phyloP scores from a whole-genome alignment of 1,284 basidiomycete genomes.

The Polyporus tsugae region DNA sequence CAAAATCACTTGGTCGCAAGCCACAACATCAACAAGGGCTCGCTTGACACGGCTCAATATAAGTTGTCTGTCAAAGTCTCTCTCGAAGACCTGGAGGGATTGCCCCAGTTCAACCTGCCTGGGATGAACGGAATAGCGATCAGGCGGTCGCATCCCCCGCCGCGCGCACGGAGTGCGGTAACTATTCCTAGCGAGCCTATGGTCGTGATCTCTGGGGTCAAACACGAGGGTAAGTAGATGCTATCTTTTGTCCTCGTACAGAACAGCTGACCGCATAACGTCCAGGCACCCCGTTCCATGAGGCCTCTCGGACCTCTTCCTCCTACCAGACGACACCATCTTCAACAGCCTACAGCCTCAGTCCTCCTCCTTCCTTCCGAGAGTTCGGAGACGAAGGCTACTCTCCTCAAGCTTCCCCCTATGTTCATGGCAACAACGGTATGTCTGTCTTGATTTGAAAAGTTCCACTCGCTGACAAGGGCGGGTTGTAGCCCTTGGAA shows the following conservation, averaged over 20 bases:
- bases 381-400: not conserved
- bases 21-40: not conserved
- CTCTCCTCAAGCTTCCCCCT: not conserved
- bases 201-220: not conserved
- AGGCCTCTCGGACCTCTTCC: not conserved
- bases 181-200: not conserved
- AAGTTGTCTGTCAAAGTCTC: not conserved
- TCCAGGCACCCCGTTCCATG: not conserved
- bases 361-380: not conserved
- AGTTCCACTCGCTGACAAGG: not conserved
- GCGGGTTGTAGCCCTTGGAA: constrained; percentile 1
- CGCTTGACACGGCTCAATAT: not conserved
- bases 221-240: not conserved
- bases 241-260: too few species aligned
- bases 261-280: not conserved
- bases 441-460: not conserved
- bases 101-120: constrained; percentile 14
- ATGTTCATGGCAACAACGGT: not conserved
- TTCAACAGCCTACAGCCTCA: not conserved
- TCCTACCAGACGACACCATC: not conserved
- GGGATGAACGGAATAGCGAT: constrained; percentile 17
- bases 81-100: constrained; percentile 1
- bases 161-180: not conserved
- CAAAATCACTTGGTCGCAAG: constrained; percentile 15
- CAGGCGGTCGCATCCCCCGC: constrained; percentile 4